Conservation (phyloP, 1,139 yeast genomes). For the Nematodospora anomalae region DNA sequence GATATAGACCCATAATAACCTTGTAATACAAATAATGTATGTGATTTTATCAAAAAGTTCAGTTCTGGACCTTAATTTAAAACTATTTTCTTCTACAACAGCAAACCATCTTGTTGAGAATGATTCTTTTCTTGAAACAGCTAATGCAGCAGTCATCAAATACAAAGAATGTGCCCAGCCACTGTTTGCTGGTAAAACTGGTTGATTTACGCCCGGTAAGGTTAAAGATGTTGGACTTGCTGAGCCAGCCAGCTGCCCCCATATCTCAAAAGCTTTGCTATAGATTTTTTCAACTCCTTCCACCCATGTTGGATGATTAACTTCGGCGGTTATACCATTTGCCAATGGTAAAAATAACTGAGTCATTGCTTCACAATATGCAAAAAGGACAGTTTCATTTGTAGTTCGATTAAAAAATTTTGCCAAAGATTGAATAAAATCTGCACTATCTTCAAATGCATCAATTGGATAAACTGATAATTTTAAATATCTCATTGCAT, state of each 20-base stretch:
- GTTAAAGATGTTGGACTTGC: constrained; percentile 5
- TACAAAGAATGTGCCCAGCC: constrained; percentile 76
- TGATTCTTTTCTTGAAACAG: constrained; percentile 78
- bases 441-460: constrained; percentile 88
- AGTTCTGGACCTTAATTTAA: constrained; percentile 39
- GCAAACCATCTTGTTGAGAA: constrained; percentile 76
- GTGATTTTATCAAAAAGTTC: constrained; percentile 60
- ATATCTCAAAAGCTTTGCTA: constrained; percentile 44
- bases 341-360: constrained; percentile 80
- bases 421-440: constrained; percentile 79
- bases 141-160: constrained; percentile 68
- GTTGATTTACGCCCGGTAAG: constrained; percentile 7
- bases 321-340: constrained; percentile 86
- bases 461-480: constrained; percentile 85
- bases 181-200: constrained; percentile 24
- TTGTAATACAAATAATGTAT: constrained; percentile 63
- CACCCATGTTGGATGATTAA: constrained; percentile 94
- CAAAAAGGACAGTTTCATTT: constrained; percentile 62
- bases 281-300: constrained; percentile 70
- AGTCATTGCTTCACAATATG: constrained; percentile 83
- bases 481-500: constrained; percentile 86
- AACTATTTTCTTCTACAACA: constrained; percentile 54
- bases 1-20: constrained; percentile 86
- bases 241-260: constrained; percentile 23
- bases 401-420: constrained; percentile 74